phyloP scores from a whole-genome alignment of 257 asterid genomes.

The Eucommia ulmoides region DNA sequence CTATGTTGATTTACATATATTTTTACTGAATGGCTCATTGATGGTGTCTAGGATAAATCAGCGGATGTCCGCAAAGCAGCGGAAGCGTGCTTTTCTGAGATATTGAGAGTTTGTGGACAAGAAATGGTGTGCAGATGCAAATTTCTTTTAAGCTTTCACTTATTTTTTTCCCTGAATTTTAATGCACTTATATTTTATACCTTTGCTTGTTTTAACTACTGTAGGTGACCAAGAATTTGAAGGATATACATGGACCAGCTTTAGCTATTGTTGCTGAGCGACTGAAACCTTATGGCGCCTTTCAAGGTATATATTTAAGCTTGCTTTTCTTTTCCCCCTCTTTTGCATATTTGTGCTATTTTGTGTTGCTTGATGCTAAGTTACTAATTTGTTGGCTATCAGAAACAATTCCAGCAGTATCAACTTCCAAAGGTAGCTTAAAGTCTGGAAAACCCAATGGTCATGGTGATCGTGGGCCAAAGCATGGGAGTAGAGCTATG shows the following conservation, averaged over 20 bases:
- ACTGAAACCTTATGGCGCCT: slow-evolving; percentile 49
- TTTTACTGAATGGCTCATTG: not conserved
- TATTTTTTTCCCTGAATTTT: not conserved
- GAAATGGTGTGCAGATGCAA: slow-evolving; percentile 50
- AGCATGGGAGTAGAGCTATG: slow-evolving; percentile 64
- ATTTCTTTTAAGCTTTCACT: slow-evolving; percentile 8
- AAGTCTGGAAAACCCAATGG: slow-evolving; percentile 63
- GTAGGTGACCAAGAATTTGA: slow-evolving; percentile 83
- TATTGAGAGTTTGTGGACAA: slow-evolving; percentile 83
- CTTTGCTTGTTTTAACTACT: slow-evolving; percentile 1
- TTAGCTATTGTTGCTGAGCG: slow-evolving; percentile 87
- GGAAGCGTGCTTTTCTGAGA: slow-evolving; percentile 79
- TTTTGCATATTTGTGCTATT: slow-evolving; percentile 6
- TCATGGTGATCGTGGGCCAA: slow-evolving; percentile 49
- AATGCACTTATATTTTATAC: slow-evolving; percentile 1
- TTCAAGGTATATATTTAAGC: slow-evolving; percentile 37
- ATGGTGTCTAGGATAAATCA: slow-evolving; percentile 67
- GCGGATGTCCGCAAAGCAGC: slow-evolving; percentile 99
- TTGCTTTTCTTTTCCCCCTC: no score
- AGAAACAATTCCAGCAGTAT: slow-evolving; percentile 38
- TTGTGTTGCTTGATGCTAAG: slow-evolving; percentile 2
- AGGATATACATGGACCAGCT: slow-evolving; percentile 93
- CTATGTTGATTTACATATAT: not conserved
- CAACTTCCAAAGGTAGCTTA: slow-evolving; percentile 49
- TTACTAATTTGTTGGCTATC: slow-evolving; percentile 15